Base-by-base conservation (phyloP, 139 green algal genomes). In the Chlamydomonas sphaeroides region DNA sequence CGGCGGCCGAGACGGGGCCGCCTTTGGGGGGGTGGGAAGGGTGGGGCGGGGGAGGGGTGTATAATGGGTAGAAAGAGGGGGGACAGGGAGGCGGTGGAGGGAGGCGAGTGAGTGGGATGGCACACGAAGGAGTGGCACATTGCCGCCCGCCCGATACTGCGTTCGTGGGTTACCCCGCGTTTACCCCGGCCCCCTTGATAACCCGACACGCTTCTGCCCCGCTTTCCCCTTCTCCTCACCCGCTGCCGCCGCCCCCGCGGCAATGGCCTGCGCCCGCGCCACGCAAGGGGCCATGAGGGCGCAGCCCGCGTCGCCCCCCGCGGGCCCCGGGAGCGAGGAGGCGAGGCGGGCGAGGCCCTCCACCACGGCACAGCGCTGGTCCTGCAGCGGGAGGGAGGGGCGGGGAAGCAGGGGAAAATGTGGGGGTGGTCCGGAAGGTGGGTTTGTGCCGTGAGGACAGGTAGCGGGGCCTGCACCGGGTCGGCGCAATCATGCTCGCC, bases 341-440 rank as follows among this genome's bases (percentile, higher is more conserved):
- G 87, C 89, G 1, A 95, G 67, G 3, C 92, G 77, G 4, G 89
- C 91, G 23, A 96, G 66, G 2, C 90, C 92, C 76, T 95, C 92
- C 53, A 94, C 86, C 51, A 95, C 70, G 10, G 90, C 78, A 48
- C 61, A 48, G 8, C 87, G 68, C 56, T 93, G n/a, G 63, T 73
- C 62, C n/a, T n/a, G n/a, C n/a, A n/a, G n/a, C n/a, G n/a, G n/a
- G n/a, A n/a, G n/a, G n/a, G n/a, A n/a, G n/a, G n/a, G n/a, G n/a
- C n/a, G n/a, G n/a, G n/a, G n/a, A n/a, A n/a, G n/a, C n/a, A n/a
- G n/a, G n/a, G n/a, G n/a, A n/a, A n/a, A n/a, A n/a, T n/a, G n/a
- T n/a, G n/a, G n/a, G n/a, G n/a, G n/a, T n/a, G n/a, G n/a, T n/a
- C n/a, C n/a, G n/a, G n/a, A n/a, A n/a, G n/a, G n/a, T n/a, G n/a